A percentile compares a stretch with the other conserved stretches of the same genome.
phyloP scores from a whole-genome alignment of 352 stramenopile species.

The Blastocystis sp. region DNA sequence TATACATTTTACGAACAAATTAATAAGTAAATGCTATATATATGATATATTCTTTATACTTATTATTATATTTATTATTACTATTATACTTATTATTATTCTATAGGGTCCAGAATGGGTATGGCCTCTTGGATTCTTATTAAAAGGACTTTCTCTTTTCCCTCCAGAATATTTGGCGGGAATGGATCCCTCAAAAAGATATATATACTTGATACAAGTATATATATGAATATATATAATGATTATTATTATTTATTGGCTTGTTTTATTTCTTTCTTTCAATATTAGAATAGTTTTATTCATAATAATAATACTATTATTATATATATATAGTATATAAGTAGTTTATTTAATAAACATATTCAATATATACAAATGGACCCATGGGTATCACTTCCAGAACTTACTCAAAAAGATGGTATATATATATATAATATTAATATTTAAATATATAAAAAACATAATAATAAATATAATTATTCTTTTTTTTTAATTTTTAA shows the following conservation, averaged over 20 bases:
- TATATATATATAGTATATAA: constrained; percentile 1
- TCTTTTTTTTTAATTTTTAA: too few species aligned
- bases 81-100: too few species aligned
- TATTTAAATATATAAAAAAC: too few species aligned
- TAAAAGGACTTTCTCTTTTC: constrained; percentile 34
- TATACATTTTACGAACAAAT: constrained; percentile 38
- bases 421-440: too few species aligned
- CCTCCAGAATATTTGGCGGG: background rate
- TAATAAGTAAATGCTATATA: constrained; percentile 19
- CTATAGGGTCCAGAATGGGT: constrained; percentile 41
- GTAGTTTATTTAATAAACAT: constrained; percentile 8
- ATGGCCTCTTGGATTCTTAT: constrained; percentile 39
- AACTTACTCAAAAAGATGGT: constrained; percentile 27
- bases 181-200: background rate
- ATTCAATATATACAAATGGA: constrained; percentile 20
- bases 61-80: too few species aligned
- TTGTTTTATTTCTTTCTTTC: too few species aligned
- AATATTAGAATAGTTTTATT: background rate
- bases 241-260: too few species aligned
- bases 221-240: too few species aligned
- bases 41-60: too few species aligned
- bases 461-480: too few species aligned
- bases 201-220: too few species aligned
- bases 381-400: constrained; percentile 22
- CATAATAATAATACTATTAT: background rate